phyloP scores from a whole-genome alignment of 306 rosid species.

The Prinsepia uniflora region DNA sequence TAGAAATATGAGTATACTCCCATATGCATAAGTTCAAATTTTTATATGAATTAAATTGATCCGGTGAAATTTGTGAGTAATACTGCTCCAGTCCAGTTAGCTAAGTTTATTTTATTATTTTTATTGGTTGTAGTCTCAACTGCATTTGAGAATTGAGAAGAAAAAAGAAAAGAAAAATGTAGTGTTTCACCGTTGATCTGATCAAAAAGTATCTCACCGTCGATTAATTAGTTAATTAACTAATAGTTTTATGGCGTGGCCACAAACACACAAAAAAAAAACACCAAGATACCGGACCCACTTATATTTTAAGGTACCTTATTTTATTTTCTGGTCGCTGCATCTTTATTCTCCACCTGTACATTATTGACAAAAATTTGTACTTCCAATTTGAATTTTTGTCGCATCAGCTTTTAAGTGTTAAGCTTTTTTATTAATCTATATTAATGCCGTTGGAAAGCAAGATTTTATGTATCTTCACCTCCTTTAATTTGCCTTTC shows the following conservation, averaged over 20 bases:
- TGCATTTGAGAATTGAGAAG: no score
- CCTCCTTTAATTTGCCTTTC: neutral
- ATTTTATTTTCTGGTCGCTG: neutral
- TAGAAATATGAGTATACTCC: no score
- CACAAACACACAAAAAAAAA: neutral
- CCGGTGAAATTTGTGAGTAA: no score
- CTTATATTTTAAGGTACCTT: neutral
- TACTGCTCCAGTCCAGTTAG: no score
- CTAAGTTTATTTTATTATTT: no score
- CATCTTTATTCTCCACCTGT: neutral
- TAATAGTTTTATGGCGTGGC: neutral
- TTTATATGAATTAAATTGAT: no score
- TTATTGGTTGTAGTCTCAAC: neutral
- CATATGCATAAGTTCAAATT: no score
- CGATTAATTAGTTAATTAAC: neutral
- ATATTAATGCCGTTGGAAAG: neutral
- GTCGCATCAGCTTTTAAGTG: neutral
- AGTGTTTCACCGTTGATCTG: no score
- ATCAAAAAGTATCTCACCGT: no score
- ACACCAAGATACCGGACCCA: neutral
- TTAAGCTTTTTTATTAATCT: neutral
- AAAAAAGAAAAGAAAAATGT: no score
- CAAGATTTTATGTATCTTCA: neutral
- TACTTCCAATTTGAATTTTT: neutral
- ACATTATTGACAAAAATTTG: slow-evolving; percentile 1